Evolutionary conservation across 75 land plant genomes (phyloP).

Genomic region (Chamaecyparis obtusa): DNA sequence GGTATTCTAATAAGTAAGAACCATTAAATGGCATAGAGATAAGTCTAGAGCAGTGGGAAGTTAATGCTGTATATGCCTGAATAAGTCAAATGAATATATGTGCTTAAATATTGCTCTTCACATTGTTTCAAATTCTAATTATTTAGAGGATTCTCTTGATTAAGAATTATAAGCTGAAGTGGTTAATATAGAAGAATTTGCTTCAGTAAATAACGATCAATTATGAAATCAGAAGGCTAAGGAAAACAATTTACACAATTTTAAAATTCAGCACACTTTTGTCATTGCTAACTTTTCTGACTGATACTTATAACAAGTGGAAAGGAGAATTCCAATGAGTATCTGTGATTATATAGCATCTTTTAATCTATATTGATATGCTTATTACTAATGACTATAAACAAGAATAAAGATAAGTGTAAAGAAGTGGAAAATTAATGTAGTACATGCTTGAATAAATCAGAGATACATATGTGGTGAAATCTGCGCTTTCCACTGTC

Average conservation of each 20-base stretch:
- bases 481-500: background rate
- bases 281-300: background rate
- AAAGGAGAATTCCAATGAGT: too few species aligned
- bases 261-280: background rate
- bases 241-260: background rate
- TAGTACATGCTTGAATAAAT: background rate
- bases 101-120: background rate
- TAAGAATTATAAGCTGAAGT: background rate
- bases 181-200: background rate
- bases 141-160: background rate
- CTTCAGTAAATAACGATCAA: background rate
- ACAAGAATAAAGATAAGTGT: background rate
- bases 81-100: background rate
- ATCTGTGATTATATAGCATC: too few species aligned
- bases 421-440: background rate
- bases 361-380: background rate
- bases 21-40: background rate
- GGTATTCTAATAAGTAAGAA: background rate
- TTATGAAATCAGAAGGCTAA: background rate
- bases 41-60: background rate
- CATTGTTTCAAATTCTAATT: background rate
- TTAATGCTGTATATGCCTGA: background rate
- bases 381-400: background rate
- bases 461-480: background rate
- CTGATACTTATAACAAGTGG: background rate